Conservation (phyloP, 2,329 filamentous ascomycete species). For the Phialemoniopsis sp. region DNA sequence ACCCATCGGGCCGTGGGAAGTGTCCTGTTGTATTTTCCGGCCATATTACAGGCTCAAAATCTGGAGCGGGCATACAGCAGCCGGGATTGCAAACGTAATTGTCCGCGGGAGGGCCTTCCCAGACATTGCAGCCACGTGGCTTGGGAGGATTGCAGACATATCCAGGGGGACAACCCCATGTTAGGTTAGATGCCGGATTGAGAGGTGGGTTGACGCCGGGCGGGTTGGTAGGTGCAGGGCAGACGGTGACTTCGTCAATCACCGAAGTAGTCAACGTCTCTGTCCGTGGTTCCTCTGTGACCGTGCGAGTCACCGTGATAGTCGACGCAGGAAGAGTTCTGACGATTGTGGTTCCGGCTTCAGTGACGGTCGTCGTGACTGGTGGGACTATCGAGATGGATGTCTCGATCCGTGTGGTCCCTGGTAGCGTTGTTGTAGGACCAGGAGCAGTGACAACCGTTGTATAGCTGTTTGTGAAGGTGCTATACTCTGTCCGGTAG, state of each 20-base stretch:
- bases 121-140: constrained; percentile 46
- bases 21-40: constrained; percentile 37
- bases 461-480: constrained; percentile 6
- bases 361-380: constrained; percentile 16
- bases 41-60: constrained; percentile 34
- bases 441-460: constrained; percentile 10
- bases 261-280: no score
- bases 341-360: constrained; percentile 13
- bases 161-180: constrained; percentile 51
- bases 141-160: constrained; percentile 49
- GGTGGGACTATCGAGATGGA: constrained; percentile 11
- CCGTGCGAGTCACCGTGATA: constrained; percentile 13
- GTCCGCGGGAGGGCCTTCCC: constrained; percentile 37
- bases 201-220: constrained; percentile 18
- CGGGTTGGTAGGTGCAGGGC: constrained; percentile 37
- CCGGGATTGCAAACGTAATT: constrained; percentile 40
- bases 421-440: constrained; percentile 12
- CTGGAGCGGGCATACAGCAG: constrained; percentile 39
- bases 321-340: constrained; percentile 15
- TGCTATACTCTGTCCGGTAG: no score
- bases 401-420: constrained; percentile 5
- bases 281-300: constrained; percentile 15
- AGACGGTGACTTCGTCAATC: constrained; percentile 25
- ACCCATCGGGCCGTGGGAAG: constrained; percentile 48
- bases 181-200: constrained; percentile 32